Evolutionary conservation across 805 yeast genomes (phyloP), one percentile per base, ranked within the genome.

Genomic region (Zygosaccharomyces gambellarensis): DNA sequence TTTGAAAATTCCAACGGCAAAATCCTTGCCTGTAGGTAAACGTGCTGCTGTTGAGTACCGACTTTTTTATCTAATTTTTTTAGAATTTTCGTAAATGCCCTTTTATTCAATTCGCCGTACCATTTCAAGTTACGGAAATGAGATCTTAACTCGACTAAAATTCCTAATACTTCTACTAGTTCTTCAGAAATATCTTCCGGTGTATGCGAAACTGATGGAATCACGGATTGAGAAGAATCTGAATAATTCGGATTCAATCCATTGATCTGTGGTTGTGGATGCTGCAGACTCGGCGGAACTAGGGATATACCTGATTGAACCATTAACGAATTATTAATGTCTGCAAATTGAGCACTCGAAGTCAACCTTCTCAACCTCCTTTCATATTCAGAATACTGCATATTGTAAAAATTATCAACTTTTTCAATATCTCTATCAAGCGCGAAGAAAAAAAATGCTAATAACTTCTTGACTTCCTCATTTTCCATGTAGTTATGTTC

Each of bases 101-200:
- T 81, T 62, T 85, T 87, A 72, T 90, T 90, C 59, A 90, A 79
- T 62, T 92, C 97, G 22, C 95, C 95, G 65, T 80, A 90, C 96
- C 97, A 92, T 65, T 87, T 90, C 63, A 90, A 73, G 67, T 90
- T 90, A 49, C 97, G 76, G 53, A 86, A 80, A 51, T 81, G 81
- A 14, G 85, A 76, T 42, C 96, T 76, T 47, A 89, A 72, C 65
- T 90, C 97, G 21, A 89, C 72, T 34, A 90, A 70, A 17, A 89
- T 83, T 21, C 79, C 81, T 28, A 81, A 68, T 31, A 85, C 71
- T 57, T 85, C 90, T 44, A 81, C 84, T 1, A 74, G 48, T 27
- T 77, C 73, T 49, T 84, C 89, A 4, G 54, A 44, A 8, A 56
- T 49, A 31, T 59, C 60, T 28, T 53, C 47, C 4, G 52, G 41